Conservation (phyloP, 1,284 basidiomycete genomes). For the Hemileccinum hortonii region DNA sequence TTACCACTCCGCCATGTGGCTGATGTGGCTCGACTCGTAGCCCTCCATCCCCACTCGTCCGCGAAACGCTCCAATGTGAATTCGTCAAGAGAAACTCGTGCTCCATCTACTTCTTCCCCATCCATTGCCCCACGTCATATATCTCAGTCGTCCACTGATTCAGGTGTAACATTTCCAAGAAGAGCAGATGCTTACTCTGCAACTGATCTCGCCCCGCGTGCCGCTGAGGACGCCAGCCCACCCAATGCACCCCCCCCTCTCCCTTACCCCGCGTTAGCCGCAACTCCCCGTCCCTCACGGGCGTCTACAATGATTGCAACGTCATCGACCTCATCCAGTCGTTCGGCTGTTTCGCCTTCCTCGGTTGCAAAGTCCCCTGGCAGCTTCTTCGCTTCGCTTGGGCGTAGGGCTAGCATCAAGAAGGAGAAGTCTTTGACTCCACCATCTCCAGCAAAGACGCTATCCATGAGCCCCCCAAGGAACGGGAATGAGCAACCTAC, state of each 20-base stretch:
- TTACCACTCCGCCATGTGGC: background rate
- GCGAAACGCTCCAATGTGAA: conserved; percentile 25
- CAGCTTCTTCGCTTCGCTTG: conserved; percentile 73
- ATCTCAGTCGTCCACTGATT: conserved; percentile 68
- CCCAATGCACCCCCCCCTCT: conserved; percentile 62
- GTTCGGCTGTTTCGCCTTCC: conserved; percentile 31
- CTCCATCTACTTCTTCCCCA: conserved; percentile 32
- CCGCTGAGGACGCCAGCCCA: conserved; percentile 43
- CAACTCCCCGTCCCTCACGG: conserved; percentile 29
- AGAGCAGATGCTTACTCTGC: conserved; percentile 73
- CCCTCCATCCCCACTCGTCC: conserved; percentile 30
- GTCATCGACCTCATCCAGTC: conserved; percentile 35
- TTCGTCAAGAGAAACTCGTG: conserved; percentile 26
- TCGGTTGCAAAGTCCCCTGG: conserved; percentile 43
- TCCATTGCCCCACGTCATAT: conserved; percentile 58
- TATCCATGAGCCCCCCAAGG: conserved; percentile 45
- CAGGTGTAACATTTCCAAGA: conserved; percentile 74
- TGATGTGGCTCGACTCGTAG: conserved; percentile 18
- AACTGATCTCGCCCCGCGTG: conserved; percentile 63
- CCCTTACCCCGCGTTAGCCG: conserved; percentile 70
- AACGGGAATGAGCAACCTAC: conserved; percentile 29
- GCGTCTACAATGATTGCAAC: conserved; percentile 32
- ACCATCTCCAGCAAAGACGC: conserved; percentile 37
- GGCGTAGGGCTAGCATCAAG: conserved; percentile 64
- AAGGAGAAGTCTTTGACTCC: conserved; percentile 35